Conservation (phyloP, 805 yeast genomes). For the Citeromyces nyonsensis region DNA sequence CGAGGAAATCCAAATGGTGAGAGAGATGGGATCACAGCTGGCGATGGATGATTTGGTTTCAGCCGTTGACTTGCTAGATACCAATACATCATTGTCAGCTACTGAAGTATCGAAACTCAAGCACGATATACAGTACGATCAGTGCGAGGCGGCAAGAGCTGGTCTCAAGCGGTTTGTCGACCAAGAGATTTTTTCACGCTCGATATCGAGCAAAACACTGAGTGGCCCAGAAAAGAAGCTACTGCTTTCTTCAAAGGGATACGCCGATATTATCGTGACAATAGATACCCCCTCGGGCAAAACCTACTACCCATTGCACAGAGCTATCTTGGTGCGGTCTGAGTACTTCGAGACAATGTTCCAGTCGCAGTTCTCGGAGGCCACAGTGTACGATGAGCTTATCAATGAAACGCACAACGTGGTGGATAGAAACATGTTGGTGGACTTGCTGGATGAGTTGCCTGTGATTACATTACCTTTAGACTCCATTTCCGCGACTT, state of each 20-base stretch:
- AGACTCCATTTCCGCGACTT: background rate
- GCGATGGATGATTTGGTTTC: no score
- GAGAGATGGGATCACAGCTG: no score
- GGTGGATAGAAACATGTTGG: conserved; percentile 7
- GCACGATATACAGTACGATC: conserved; percentile 15
- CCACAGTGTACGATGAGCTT: conserved; percentile 4
- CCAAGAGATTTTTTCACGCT: conserved; percentile 10
- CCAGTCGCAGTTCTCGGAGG: conserved; percentile 28
- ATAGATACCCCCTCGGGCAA: conserved; percentile 7
- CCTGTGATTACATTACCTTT: conserved; percentile 1
- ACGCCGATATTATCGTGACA: conserved; percentile 32
- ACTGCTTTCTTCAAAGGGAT: conserved; percentile 9
- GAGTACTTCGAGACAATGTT: conserved; percentile 56
- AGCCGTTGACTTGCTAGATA: no score
- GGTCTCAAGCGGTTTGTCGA: conserved; percentile 16
- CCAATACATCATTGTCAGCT: no score
- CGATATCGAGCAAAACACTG: conserved; percentile 3
- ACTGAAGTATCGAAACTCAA: conserved; percentile 12
- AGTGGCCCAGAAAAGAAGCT: conserved; percentile 10
- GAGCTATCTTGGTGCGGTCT: conserved; percentile 42
- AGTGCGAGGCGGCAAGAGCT: conserved; percentile 18
- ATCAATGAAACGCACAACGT: conserved; percentile 6
- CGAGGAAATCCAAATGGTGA: conserved; percentile 2
- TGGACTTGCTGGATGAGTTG: conserved; percentile 2
- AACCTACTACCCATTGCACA: conserved; percentile 44